These are phyloP conservation scores for Fusarium citri DNA, from an alignment of 2,329 filamentous ascomycete species.

Conservation along the genomic window DNA sequence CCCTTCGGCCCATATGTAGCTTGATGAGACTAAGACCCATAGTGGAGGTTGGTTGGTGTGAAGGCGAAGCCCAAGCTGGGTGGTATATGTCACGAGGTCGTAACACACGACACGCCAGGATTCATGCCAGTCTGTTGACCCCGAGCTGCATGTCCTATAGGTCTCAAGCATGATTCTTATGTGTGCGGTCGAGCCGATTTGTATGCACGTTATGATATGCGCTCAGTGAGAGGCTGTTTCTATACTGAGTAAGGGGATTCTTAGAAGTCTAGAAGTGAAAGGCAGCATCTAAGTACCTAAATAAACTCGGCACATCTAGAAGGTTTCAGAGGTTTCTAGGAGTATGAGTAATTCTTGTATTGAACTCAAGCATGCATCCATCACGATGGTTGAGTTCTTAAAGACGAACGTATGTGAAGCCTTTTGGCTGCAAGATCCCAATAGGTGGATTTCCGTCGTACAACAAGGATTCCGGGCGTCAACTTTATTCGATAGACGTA, in stretches of 20 bases:
- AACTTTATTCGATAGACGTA: not conserved
- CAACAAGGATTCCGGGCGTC: not conserved
- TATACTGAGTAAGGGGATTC: not conserved
- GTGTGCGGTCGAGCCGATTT: not conserved
- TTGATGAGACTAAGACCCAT: not conserved
- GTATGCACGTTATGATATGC: not conserved
- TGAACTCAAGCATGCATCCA: not conserved
- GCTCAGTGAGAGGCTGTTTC: not conserved
- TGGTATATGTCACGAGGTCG: conserved; percentile 2
- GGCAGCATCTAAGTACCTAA: not conserved
- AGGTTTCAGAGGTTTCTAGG: not conserved
- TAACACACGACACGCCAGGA: not conserved
- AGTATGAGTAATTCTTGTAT: not conserved
- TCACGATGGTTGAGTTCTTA: not conserved
- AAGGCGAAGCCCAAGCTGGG: not conserved
- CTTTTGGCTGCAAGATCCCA: not conserved
- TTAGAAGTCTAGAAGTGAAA: not conserved
- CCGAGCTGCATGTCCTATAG: not conserved
- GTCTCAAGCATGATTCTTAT: not conserved
- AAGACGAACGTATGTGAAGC: not conserved
- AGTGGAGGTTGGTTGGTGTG: conserved; percentile 1
- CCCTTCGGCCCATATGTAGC: not conserved
- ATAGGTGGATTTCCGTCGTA: not conserved
- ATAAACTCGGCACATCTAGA: not conserved
- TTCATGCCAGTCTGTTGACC: not conserved